Base-by-base conservation (phyloP, 1,284 basidiomycete species). In the Trichosporon inkin region DNA sequence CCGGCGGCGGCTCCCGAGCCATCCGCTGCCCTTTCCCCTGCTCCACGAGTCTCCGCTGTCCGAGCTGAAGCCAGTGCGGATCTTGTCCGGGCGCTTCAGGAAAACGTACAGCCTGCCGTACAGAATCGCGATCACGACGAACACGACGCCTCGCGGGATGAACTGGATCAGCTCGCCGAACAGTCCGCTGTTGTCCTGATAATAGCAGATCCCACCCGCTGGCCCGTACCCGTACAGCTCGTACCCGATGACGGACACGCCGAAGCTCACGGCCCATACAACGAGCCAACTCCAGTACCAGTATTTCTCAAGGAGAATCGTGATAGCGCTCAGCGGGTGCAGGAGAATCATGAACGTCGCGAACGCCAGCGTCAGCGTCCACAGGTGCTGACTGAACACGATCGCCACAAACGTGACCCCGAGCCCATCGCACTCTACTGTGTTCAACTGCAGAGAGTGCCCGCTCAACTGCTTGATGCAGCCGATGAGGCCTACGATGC, bases 261-360 rank as follows among this genome's bases (percentile, higher is more conserved):
- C 67, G 32, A 74, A 67, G 10, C 71, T 58, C 13, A 71, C 37
- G 16, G 63, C 51, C 74, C 77, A 79, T 20, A 78, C 71, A 8
- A 74, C 17, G 2, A 68, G 61, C 67, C 75, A 76, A 1, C 71
- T 60, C 55, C 63, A 70, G 53, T 63, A 66, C 77, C 77, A 80
- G 17, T 68, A 63, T 47, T 69, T 69, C 56, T 80, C 78, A 28
- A 80, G 58, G 40, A 67, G 62, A 3, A 71, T 58, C 0, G 78
- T 80, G n/a, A 72, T 22, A 17, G 38, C 22, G 56, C 73, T 70
- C 16, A 80, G 63, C 2, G 78, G 78, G 54, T 77, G 68, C 34
- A 76, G 73, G 36, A 80, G 69, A 60, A 80, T 79, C 67, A 80
- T 70, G 59, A 74, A 79, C 0, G 78, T 80, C 8, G 72, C 70